Conservation (phyloP, 371 early-diverging fungal genomes). For the Entomophthora muscae region DNA sequence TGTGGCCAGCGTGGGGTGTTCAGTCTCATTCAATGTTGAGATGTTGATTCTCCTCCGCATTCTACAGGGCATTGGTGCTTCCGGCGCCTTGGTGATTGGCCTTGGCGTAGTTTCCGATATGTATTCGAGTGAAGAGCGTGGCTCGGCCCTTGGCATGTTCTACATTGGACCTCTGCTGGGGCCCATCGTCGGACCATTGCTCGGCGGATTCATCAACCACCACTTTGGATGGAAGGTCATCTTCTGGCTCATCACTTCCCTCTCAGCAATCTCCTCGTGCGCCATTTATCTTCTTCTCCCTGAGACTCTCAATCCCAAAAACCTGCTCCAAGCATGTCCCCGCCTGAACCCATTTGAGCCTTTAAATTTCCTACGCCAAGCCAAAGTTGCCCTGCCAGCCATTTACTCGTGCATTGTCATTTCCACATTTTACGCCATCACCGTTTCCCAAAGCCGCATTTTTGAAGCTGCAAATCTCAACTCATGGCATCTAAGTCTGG, state of each 20-base stretch:
- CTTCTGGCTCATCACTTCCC: slow-evolving; percentile 36
- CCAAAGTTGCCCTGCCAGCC: slow-evolving; percentile 19
- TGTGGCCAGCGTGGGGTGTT: slow-evolving; percentile 40
- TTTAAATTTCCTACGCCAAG: slow-evolving; percentile 21
- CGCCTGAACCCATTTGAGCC: slow-evolving; percentile 16
- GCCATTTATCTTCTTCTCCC: slow-evolving; percentile 35
- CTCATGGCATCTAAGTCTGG: slow-evolving; percentile 22
- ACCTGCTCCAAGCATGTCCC: not conserved
- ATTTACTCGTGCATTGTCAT: not conserved
- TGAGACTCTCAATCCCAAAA: slow-evolving; percentile 26
- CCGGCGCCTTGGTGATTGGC: slow-evolving; percentile 50
- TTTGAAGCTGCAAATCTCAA: slow-evolving; percentile 14
- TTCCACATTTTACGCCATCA: not conserved
- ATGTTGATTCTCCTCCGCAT: slow-evolving; percentile 37
- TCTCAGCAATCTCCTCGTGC: slow-evolving; percentile 18
- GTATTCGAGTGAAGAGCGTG: slow-evolving; percentile 20
- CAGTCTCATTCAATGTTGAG: slow-evolving; percentile 27
- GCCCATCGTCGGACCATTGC: slow-evolving; percentile 26
- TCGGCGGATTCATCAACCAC: slow-evolving; percentile 26
- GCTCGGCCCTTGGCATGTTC: slow-evolving; percentile 37
- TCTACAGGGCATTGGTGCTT: slow-evolving; percentile 48
- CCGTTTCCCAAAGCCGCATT: not conserved
- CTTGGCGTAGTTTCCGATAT: slow-evolving; percentile 47
- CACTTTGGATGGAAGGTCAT: slow-evolving; percentile 42
- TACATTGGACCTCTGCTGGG: slow-evolving; percentile 36